Base-by-base conservation (phyloP, 2,329 filamentous ascomycete species). In the Pestalotiopsis sp. region DNA sequence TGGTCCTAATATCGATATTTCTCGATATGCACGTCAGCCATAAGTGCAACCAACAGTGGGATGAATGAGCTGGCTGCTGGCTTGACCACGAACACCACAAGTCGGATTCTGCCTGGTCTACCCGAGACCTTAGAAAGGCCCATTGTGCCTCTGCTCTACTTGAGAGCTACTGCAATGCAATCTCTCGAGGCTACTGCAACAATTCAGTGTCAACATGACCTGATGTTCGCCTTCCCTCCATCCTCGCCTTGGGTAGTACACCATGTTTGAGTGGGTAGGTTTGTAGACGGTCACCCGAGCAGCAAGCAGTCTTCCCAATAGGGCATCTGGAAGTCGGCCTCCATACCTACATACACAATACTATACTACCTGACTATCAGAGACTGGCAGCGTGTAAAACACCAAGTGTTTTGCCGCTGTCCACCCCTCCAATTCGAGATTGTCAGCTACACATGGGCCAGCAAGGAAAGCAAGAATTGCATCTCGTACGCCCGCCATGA, bases 331-430 rank as follows among this genome's bases (percentile, higher is more conserved):
- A 52, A 52, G 45, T n/a, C n/a, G 14, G 14, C 17, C 45, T 52
- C n/a, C 45, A 17, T 52, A 14, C n/a, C 17, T 52, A n/a, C 31
- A 7, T 36, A 36, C 31, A 36, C 31, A 36, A 36, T 36, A 36
- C 31, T 36, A 36, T 36, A 36, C 45, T 52, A 52, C 45, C 45
- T 52, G n/a, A 52, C 45, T 7, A 52, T 63, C 60, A 45, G 38
- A 25, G 31, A 41, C 17, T 60, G 31, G 17, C 40, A 23, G n/a
- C 61, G 63, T 69, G 69, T 62, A 56, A 74, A 73, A 75, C 74
- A 72, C 57, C 60, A 74, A 70, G 66, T 67, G 71, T 75, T 74
- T 76, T 76, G 74, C 70, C 73, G 73, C 72, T 73, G 65, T 36
- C 70, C 66, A 68, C 66, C 70, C 70, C 70, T 69, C 63, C 45